Conservation (phyloP, 192 early-diverging fungal species). For the Paraglomus brasilianum region DNA sequence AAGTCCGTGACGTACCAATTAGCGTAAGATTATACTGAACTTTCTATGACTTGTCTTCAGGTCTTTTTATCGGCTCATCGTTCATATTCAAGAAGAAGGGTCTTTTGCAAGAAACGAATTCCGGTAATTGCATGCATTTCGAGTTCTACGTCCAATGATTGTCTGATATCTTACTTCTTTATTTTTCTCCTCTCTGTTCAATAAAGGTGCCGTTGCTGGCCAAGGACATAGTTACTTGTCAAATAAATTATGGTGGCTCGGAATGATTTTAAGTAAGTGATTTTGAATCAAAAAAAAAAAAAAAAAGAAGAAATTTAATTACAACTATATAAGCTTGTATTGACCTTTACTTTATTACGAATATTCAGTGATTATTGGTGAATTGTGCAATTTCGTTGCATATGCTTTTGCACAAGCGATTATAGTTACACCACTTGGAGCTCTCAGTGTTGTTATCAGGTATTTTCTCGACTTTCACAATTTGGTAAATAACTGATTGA, state of each 20-base stretch:
- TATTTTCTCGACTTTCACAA: conserved; percentile 24
- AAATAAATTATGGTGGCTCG: conserved; percentile 56
- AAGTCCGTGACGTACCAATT: no score
- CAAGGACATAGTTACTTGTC: conserved; percentile 55
- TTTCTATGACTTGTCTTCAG: conserved; percentile 48
- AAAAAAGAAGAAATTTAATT: background rate
- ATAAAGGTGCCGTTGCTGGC: conserved; percentile 43
- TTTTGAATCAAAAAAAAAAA: background rate
- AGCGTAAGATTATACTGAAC: no score
- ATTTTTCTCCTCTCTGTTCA: conserved; percentile 2
- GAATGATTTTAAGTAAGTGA: conserved; percentile 55
- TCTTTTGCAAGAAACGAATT: conserved; percentile 70
- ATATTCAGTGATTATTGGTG: conserved; percentile 84
- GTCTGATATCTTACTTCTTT: background rate
- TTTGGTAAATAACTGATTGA: background rate
- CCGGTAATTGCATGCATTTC: conserved; percentile 28
- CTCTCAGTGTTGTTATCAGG: conserved; percentile 85
- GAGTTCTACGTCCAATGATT: background rate
- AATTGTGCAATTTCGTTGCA: conserved; percentile 94
- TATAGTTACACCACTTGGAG: conserved; percentile 92
- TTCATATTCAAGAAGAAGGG: conserved; percentile 97
- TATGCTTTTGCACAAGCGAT: conserved; percentile 98
- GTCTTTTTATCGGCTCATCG: conserved; percentile 86
- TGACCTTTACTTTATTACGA: conserved; percentile 11
- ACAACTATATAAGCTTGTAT: background rate